phyloP scores from a whole-genome alignment of 371 early-diverging fungal genomes.

The Apophysomyces ossiformis region DNA sequence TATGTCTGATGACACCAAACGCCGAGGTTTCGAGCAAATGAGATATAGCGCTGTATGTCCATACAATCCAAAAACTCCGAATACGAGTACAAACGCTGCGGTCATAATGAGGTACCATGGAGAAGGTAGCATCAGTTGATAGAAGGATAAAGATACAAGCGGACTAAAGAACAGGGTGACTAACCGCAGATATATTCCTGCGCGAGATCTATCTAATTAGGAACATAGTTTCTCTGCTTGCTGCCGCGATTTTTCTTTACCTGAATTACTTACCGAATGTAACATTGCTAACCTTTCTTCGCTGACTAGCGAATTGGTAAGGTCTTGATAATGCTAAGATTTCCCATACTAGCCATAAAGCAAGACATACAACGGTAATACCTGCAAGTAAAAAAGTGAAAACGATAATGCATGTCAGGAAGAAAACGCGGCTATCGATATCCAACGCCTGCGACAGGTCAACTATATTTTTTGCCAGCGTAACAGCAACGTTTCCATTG shows the following conservation, averaged over 20 bases:
- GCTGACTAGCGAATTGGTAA: constrained; percentile 12
- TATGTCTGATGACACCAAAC: constrained; percentile 48
- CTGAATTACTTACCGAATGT: constrained; percentile 9
- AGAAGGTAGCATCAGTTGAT: constrained; percentile 48
- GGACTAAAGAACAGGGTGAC: constrained; percentile 43
- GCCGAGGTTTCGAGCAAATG: constrained; percentile 37
- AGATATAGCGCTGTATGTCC: constrained; percentile 40
- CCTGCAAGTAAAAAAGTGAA: constrained; percentile 36
- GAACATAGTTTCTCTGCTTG: neutral
- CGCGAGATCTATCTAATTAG: neutral
- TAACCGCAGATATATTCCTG: constrained; percentile 40
- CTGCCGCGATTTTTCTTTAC: too few species aligned
- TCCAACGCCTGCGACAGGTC: constrained; percentile 45
- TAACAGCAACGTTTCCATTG: neutral
- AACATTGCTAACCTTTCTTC: constrained; percentile 12
- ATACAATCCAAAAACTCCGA: constrained; percentile 33
- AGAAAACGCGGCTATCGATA: constrained; percentile 36
- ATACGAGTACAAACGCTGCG: constrained; percentile 39
- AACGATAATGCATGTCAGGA: constrained; percentile 32
- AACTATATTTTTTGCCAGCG: constrained; percentile 35
- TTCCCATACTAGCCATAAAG: constrained; percentile 17
- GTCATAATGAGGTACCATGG: constrained; percentile 33
- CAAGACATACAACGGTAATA: constrained; percentile 18
- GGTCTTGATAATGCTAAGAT: neutral
- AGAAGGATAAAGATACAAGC: constrained; percentile 34